phyloP scores from a whole-genome alignment of 495 filamentous ascomycete species.

The Sphaerosporella brunnea region DNA sequence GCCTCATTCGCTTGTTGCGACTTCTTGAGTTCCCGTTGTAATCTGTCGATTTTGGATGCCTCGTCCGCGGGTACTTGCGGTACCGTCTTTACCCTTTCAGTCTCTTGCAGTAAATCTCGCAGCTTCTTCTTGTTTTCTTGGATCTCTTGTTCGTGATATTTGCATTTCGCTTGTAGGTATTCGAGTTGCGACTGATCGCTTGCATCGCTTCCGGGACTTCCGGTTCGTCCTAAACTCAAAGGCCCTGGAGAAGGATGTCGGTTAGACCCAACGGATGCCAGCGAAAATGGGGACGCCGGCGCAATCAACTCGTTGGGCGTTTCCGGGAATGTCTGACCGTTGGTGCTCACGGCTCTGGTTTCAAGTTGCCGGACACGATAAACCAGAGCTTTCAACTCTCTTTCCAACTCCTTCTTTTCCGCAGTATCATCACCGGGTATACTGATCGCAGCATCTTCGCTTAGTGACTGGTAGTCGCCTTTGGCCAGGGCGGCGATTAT shows the following conservation, averaged over 20 bases:
- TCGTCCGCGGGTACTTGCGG: conserved; percentile 40
- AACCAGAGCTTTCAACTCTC: conserved; percentile 31
- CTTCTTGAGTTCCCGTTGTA: conserved; percentile 87
- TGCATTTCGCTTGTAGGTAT: conserved; percentile 33
- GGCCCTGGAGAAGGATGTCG: conserved; percentile 23
- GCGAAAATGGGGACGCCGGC: conserved; percentile 25
- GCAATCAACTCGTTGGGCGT: conserved; percentile 26
- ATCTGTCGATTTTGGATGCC: conserved; percentile 38
- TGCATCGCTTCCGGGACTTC: conserved; percentile 21
- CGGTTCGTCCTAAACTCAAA: conserved; percentile 16
- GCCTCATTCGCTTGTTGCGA: conserved; percentile 96
- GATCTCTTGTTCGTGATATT: conserved; percentile 35
- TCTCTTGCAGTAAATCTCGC: conserved; percentile 41
- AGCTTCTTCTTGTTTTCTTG: conserved; percentile 24
- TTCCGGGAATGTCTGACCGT: conserved; percentile 21
- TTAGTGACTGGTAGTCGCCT: conserved; percentile 12
- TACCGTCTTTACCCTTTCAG: conserved; percentile 41
- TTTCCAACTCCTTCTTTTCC: conserved; percentile 32
- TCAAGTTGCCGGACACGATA: conserved; percentile 33
- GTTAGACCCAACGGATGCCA: conserved; percentile 13
- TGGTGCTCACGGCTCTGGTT: conserved; percentile 26
- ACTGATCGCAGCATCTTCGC: conserved; percentile 23
- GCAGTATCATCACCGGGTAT: conserved; percentile 33
- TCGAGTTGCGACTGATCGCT: conserved; percentile 27
- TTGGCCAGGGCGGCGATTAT: conserved; percentile 20